These are phyloP conservation scores for Cladosporium oxysporum DNA, from an alignment of 2,329 filamentous ascomycete genomes.

Conservation along the genomic window DNA sequence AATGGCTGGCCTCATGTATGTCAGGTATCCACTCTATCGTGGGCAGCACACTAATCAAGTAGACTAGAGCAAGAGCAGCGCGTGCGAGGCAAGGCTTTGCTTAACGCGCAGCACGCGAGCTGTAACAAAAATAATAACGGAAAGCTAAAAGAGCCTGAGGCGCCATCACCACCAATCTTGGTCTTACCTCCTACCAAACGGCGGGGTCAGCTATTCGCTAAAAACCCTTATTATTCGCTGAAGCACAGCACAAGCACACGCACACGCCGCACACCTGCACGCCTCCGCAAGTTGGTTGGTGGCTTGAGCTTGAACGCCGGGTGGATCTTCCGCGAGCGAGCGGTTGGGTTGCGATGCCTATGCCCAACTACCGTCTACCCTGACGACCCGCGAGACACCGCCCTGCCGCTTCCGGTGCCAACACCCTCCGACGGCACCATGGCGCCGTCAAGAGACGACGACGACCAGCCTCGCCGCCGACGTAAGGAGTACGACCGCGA, in stretches of 20 bases:
- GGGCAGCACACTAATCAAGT: not conserved
- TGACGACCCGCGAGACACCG: constrained; percentile 17
- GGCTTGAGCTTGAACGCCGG: constrained; percentile 4
- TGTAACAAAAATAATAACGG: not conserved
- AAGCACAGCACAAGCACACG: not conserved
- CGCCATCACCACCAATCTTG: not conserved
- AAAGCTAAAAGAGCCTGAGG: not conserved
- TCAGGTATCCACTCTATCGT: constrained; percentile 12
- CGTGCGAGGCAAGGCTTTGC: not conserved
- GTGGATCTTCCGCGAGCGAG: constrained; percentile 1
- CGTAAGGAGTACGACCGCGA: constrained; percentile 36
- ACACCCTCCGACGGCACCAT: constrained; percentile 14
- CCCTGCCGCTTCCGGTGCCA: constrained; percentile 17
- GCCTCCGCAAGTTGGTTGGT: not conserved
- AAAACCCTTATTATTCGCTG: not conserved
- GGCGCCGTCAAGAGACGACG: constrained; percentile 23
- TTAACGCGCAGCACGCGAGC: not conserved
- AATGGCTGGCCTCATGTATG: constrained; percentile 13
- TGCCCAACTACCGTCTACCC: constrained; percentile 13
- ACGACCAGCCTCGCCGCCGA: constrained; percentile 32
- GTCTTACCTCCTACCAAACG: too few relatives aligned
- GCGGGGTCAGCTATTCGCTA: not conserved
- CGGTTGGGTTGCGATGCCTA: constrained; percentile 10
- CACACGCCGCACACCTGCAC: not conserved
- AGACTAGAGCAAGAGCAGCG: not conserved